These are phyloP conservation scores for Decorospora gaudefroyi DNA, from an alignment of 2,329 filamentous ascomycete genomes.

Conservation along the genomic window DNA sequence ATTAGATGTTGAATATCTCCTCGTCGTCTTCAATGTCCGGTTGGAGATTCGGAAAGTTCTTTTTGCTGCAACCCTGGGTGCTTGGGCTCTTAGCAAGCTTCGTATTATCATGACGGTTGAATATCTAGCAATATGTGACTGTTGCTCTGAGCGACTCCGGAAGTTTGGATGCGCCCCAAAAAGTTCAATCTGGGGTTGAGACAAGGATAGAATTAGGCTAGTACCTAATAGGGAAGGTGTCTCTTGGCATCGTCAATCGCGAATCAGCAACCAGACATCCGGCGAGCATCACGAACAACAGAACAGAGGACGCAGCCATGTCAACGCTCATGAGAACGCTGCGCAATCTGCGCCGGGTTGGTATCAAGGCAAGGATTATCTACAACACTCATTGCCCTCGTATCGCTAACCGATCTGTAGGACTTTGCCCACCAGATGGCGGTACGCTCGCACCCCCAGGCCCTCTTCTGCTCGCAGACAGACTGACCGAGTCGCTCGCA, in stretches of 20 bases:
- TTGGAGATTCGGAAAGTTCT: conserved; percentile 22
- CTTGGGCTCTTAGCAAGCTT: conserved; percentile 32
- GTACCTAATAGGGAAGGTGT: conserved; percentile 6
- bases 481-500: conserved; percentile 33
- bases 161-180: conserved; percentile 40
- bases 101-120: conserved; percentile 43
- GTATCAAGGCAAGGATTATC: conserved; percentile 70
- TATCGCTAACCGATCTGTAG: conserved; percentile 56
- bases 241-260: conserved; percentile 35
- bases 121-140: conserved; percentile 1
- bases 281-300: conserved; percentile 20
- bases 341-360: conserved; percentile 83
- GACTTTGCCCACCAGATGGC: conserved; percentile 92
- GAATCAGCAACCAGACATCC: conserved; percentile 20
- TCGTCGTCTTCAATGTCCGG: conserved; percentile 25
- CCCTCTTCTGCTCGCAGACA: conserved; percentile 24
- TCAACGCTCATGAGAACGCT: conserved; percentile 88
- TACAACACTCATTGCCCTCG: conserved; percentile 13
- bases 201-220: conserved; percentile 20
- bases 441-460: conserved; percentile 61
- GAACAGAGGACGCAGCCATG: conserved; percentile 63
- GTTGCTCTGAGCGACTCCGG: conserved; percentile 17
- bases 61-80: conserved; percentile 24
- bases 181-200: conserved; percentile 9
- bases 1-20: conserved; percentile 44